Evolutionary conservation across 2,329 filamentous ascomycete species (phyloP).

Genomic region (Hypoxylon sp.): DNA sequence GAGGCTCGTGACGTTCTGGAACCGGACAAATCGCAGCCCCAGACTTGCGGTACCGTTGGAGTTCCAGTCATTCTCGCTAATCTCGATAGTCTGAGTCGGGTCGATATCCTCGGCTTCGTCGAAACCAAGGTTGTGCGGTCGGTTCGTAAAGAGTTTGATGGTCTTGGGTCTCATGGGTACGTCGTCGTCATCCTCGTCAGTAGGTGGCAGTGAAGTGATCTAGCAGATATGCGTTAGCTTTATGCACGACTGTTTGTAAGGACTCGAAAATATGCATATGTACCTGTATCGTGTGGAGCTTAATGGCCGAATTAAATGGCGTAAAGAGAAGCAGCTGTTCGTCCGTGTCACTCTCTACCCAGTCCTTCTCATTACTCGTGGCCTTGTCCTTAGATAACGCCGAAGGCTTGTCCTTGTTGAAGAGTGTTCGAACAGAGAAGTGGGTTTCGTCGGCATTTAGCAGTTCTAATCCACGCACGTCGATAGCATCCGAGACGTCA

Average conservation of each 20-base stretch:
- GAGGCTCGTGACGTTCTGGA: constrained; percentile 91
- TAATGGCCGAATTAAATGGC: constrained; percentile 88
- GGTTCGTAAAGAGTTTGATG: constrained; percentile 89
- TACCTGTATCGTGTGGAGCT: constrained; percentile 86
- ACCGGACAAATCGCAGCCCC: constrained; percentile 91
- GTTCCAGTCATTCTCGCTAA: constrained; percentile 86
- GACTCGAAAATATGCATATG: constrained; percentile 35
- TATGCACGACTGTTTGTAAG: constrained; percentile 11
- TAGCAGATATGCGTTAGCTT: constrained; percentile 60
- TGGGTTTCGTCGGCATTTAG: constrained; percentile 89
- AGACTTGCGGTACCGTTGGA: constrained; percentile 80
- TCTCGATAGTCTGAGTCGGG: constrained; percentile 83
- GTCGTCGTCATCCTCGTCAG: constrained; percentile 76
- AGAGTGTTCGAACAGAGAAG: constrained; percentile 78
- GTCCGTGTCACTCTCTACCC: constrained; percentile 96
- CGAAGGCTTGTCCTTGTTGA: constrained; percentile 74
- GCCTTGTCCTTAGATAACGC: constrained; percentile 91
- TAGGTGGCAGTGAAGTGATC: constrained; percentile 83
- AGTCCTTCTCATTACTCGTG: constrained; percentile 87
- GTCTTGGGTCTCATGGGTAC: constrained; percentile 84
- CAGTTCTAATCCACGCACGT: constrained; percentile 84
- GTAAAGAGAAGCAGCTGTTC: constrained; percentile 95
- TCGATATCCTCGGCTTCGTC: constrained; percentile 91
- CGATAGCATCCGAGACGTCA: constrained; percentile 87
- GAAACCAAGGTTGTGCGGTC: constrained; percentile 91